These are phyloP conservation scores for Vaccinium corymbosum DNA, from an alignment of 148 eudicot genomes.

Conservation along the genomic window DNA sequence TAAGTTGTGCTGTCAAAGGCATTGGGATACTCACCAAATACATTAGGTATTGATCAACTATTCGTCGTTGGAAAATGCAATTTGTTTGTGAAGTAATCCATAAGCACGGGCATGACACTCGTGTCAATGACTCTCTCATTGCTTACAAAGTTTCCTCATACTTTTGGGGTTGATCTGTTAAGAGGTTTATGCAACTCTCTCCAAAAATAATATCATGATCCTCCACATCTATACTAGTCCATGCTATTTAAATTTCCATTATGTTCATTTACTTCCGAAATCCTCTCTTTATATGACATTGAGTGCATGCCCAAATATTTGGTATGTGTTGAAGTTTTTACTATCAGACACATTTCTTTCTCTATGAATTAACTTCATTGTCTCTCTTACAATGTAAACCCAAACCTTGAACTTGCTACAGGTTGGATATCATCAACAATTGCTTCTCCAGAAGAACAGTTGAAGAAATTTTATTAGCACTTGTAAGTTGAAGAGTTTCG, in stretches of 20 bases:
- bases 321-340: background rate
- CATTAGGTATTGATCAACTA: background rate
- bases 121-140: background rate
- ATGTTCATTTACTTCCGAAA: background rate
- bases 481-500: slow-evolving; percentile 49
- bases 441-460: slow-evolving; percentile 68
- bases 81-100: background rate
- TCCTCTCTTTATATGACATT: background rate
- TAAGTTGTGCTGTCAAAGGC: background rate
- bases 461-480: slow-evolving; percentile 71
- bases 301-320: background rate
- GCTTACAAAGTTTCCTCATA: background rate
- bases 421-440: slow-evolving; percentile 61
- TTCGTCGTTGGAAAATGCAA: slow-evolving; percentile 1
- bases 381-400: slow-evolving; percentile 1
- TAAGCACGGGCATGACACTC: background rate
- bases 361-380: background rate
- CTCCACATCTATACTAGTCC: background rate
- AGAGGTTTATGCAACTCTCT: background rate
- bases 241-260: background rate
- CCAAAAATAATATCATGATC: background rate
- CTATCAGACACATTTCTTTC: background rate
- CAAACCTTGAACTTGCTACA: slow-evolving; percentile 24
- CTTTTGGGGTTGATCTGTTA: background rate
- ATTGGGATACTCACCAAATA: background rate